Evolutionary conservation across 179 eudicot species (phyloP), one percentile per base, ranked within the genome.

Genomic region (Patellifolia procumbens): DNA sequence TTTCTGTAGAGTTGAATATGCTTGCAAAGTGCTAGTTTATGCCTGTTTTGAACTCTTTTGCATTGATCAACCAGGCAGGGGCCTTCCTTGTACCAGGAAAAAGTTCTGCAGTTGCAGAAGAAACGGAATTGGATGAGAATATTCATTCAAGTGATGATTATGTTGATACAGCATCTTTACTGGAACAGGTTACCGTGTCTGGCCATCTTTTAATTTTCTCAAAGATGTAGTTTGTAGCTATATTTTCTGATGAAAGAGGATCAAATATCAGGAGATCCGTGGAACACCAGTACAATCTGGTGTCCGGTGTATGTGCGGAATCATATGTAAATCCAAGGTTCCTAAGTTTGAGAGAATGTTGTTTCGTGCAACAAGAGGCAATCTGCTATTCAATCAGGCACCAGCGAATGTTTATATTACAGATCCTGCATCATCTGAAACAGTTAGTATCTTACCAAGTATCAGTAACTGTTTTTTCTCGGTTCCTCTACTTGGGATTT

Each of bases 301-400:
- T 76, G 85, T 95, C 48, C 89, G 92, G 81, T 95, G 92, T 87
- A 82, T 95, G 62, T 88, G 98, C 84, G 99, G 99, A 68, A 93
- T 95, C 51, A 93, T 95, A 45, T 81, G 88, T 87, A 89, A 90
- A 86, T 88, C 93, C 69, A 92, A 89, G 81, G 88, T 75, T 81
- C 88, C 86, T 62, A 85, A 80, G 74, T 95, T 95, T 86, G 99
- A 95, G 85, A 89, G 99, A 79, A 93, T 95, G 89, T 70, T 95
- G 83, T 95, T 95, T 80, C 99, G 99, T 77, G 94, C 99, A 65
- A 95, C 99, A 46, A 95, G 99, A 80, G 99, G 99, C 58, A 95
- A 95, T 78, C 86, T 95, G 98, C 89, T 93, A 83, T 95, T 95
- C 88, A 91, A 95, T 87, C 99, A 95, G 84, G 90, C 98, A 51